These are phyloP conservation scores for Glycine latifolia DNA, from an alignment of 306 rosid genomes.

Conservation along the genomic window DNA sequence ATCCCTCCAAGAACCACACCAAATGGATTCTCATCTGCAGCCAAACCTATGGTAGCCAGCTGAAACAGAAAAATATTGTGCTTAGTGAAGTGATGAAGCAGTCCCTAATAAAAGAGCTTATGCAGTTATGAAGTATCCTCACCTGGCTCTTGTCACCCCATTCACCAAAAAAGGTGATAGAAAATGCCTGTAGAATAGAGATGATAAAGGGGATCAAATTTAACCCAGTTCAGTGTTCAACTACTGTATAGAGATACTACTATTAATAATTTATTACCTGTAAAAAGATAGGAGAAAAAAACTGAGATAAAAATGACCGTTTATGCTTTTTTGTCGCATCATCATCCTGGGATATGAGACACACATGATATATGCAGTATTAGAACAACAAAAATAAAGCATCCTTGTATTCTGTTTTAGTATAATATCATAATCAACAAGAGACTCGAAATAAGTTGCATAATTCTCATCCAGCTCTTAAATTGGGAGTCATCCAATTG, in stretches of 20 bases:
- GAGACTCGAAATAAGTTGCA: constrained; percentile 26
- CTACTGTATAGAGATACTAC: constrained; percentile 13
- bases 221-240: constrained; percentile 22
- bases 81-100: constrained; percentile 39
- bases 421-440: constrained; percentile 26
- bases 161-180: constrained; percentile 95
- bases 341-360: constrained; percentile 61
- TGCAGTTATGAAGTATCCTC: constrained; percentile 37
- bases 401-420: constrained; percentile 2
- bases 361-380: constrained; percentile 27
- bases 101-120: constrained; percentile 27
- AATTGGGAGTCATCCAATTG: constrained; percentile 24
- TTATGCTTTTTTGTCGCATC: constrained; percentile 68
- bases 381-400: constrained; percentile 25
- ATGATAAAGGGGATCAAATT: constrained; percentile 40
- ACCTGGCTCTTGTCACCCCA: constrained; percentile 99
- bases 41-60: constrained; percentile 95
- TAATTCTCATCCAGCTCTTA: not conserved
- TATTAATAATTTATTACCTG: constrained; percentile 60
- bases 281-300: constrained; percentile 80
- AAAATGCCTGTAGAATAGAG: constrained; percentile 75
- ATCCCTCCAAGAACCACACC: constrained; percentile 98
- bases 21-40: constrained; percentile 91
- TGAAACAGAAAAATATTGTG: constrained; percentile 50
- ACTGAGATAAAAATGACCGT: constrained; percentile 67